Percentiles rank a stretch among this genome's conserved stretches.
phyloP scores from a whole-genome alignment of 2,329 filamentous ascomycete species.

The Cucurbitaria berberidis region DNA sequence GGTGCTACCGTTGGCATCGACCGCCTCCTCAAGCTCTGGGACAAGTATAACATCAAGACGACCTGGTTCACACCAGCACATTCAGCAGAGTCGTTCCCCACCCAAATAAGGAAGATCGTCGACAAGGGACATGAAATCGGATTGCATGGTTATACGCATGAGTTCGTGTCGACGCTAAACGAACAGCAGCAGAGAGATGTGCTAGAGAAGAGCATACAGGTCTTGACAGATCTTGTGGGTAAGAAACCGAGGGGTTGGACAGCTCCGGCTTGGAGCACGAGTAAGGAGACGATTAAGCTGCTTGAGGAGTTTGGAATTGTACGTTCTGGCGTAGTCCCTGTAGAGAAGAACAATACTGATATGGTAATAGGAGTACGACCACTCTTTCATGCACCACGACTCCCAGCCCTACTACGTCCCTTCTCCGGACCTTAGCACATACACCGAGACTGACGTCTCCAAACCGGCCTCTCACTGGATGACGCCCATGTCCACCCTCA shows the following conservation, averaged over 20 bases:
- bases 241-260: slow-evolving; percentile 53
- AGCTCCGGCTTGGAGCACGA: slow-evolving; percentile 53
- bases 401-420: slow-evolving; percentile 50
- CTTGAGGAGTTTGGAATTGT: slow-evolving; percentile 52
- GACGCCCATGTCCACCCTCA: slow-evolving; percentile 44
- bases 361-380: slow-evolving; percentile 56
- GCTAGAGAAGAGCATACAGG: slow-evolving; percentile 48
- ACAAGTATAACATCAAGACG: slow-evolving; percentile 51
- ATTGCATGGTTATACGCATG: slow-evolving; percentile 51
- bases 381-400: slow-evolving; percentile 59
- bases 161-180: slow-evolving; percentile 41
- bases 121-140: slow-evolving; percentile 53
- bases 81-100: slow-evolving; percentile 56
- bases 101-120: slow-evolving; percentile 54
- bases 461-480: slow-evolving; percentile 48
- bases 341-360: background rate
- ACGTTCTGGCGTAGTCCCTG: background rate
- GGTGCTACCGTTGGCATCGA: slow-evolving; percentile 51
- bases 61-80: slow-evolving; percentile 54
- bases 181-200: slow-evolving; percentile 54
- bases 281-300: slow-evolving; percentile 47
- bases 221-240: slow-evolving; percentile 48
- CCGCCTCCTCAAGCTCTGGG: slow-evolving; percentile 50
- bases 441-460: slow-evolving; percentile 38
- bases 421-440: slow-evolving; percentile 52